Base-by-base conservation (phyloP, 768 basidiomycete genomes). In the Kwoniella sp. region DNA sequence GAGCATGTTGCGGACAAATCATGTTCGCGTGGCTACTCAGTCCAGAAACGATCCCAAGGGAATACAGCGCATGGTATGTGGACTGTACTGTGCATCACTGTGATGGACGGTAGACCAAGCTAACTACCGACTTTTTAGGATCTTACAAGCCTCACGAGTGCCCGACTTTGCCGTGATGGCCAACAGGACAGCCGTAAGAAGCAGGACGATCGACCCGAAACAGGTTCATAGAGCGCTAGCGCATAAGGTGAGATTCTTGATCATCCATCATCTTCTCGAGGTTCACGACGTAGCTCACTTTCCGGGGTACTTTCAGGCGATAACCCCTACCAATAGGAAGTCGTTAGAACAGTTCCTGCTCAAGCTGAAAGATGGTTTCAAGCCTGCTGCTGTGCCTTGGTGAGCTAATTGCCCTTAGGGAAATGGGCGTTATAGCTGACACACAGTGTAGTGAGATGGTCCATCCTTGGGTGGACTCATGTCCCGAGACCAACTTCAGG, bases 1-100 rank as follows among this genome's bases (percentile, higher is more conserved):
- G 87, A 0, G 71, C 92, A 22, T 90, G 90, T 17, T 93, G 87
- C 69, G 88, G 87, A 2, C 92, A 95, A 79, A 95, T 97, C 76
- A 80, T 92, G 76, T 93, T 91, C 73, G 87, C 83, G 2, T 89
- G 86, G 72, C 81, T 92, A 27, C 76, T 90, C 37, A 84, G 89
- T 44, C 92, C 90, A 19, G 91, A 93, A 63, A 92, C 91, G 2
- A 85, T 95, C 24, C 87, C 90, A n/a, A 81, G 81, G 52, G 88
- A 88, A 15, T 95, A 95, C 70, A 83, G 82, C 24, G 78, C 77
- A 44, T 95, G 92, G 92, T 91, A 64, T 49, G 84, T 67, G 24
- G 53, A 17, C 25, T 53, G 46, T 33, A 7, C 19, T 36, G 2
- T 15, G 2, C 6, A 1, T 7, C 37, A 46, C 17, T 30, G 33